Evolutionary conservation across 129 eudicot species (phyloP).

Genomic region (Tanacetum coccineum): DNA sequence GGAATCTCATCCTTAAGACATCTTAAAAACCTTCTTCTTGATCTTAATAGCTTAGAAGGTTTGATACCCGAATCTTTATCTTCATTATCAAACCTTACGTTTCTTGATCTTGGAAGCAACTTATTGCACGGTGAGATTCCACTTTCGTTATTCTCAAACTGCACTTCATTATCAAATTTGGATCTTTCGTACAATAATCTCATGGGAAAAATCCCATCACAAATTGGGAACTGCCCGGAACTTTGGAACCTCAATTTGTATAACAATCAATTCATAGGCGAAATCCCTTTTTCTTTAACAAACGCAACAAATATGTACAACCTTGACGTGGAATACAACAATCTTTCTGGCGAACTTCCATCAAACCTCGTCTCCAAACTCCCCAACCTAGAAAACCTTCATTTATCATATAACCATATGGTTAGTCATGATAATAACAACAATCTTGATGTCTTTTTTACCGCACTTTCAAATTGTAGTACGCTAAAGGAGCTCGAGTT

Average conservation of each 20-base stretch:
- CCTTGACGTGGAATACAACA: constrained; percentile 49
- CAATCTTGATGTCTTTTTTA: constrained; percentile 48
- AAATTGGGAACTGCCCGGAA: constrained; percentile 40
- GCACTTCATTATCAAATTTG: constrained; percentile 42
- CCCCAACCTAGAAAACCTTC: constrained; percentile 32
- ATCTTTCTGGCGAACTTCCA: constrained; percentile 54
- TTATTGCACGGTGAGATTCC: constrained; percentile 40
- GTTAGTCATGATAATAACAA: constrained; percentile 48
- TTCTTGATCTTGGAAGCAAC: constrained; percentile 36
- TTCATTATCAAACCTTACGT: constrained; percentile 32
- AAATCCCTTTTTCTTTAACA: constrained; percentile 48
- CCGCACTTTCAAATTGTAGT: constrained; percentile 40
- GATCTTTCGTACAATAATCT: constrained; percentile 45
- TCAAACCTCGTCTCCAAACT: constrained; percentile 35
- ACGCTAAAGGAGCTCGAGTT: constrained; percentile 44
- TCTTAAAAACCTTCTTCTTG: constrained; percentile 39
- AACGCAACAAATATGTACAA: constrained; percentile 38
- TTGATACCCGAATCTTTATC: constrained; percentile 42
- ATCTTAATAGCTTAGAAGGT: constrained; percentile 37
- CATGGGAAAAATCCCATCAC: constrained; percentile 44
- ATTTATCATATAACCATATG: constrained; percentile 48
- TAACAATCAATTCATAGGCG: constrained; percentile 49
- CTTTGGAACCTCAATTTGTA: constrained; percentile 52
- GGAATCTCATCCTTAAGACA: constrained; percentile 39
- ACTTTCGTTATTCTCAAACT: constrained; percentile 50